phyloP scores from a whole-genome alignment of 192 early-diverging fungal genomes.

The Coemansia sp. region DNA sequence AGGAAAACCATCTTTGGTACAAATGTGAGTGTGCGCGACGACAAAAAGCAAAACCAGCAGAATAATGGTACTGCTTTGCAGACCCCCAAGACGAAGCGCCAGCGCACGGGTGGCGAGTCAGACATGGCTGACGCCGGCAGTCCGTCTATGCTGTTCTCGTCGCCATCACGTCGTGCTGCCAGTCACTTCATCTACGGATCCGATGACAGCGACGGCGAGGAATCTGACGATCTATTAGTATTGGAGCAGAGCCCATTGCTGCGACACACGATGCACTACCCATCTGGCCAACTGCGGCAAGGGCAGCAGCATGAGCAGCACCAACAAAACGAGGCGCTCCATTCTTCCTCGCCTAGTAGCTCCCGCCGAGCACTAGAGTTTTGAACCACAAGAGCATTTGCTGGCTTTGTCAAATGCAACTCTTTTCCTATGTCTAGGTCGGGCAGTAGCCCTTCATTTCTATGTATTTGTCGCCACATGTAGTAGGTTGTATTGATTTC shows the following conservation, averaged over 20 bases:
- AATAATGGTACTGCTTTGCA: neutral
- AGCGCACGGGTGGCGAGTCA: slow-evolving; percentile 13
- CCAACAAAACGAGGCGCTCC: too few relatives aligned
- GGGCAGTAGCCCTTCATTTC: slow-evolving; percentile 1
- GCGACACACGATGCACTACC: neutral
- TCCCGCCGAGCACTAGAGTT: slow-evolving; percentile 6
- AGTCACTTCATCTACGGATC: slow-evolving; percentile 36
- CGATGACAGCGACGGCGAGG: slow-evolving; percentile 24
- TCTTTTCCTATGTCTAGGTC: neutral
- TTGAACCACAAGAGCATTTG: neutral
- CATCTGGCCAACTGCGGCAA: neutral
- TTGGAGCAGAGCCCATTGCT: slow-evolving; percentile 20
- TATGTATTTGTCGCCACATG: neutral
- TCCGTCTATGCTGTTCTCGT: slow-evolving; percentile 8
- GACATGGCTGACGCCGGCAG: slow-evolving; percentile 14
- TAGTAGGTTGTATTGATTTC: neutral
- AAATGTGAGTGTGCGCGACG: neutral
- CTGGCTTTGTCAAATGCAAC: neutral
- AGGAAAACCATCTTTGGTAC: neutral
- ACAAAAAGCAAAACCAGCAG: neutral
- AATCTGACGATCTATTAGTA: neutral
- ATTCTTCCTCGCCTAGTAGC: neutral
- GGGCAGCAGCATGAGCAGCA: neutral
- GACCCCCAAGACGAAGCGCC: slow-evolving; percentile 31
- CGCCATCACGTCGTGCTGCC: slow-evolving; percentile 3